Conservation (phyloP, 2,329 filamentous ascomycete genomes). For the Trichoderma harzianum region DNA sequence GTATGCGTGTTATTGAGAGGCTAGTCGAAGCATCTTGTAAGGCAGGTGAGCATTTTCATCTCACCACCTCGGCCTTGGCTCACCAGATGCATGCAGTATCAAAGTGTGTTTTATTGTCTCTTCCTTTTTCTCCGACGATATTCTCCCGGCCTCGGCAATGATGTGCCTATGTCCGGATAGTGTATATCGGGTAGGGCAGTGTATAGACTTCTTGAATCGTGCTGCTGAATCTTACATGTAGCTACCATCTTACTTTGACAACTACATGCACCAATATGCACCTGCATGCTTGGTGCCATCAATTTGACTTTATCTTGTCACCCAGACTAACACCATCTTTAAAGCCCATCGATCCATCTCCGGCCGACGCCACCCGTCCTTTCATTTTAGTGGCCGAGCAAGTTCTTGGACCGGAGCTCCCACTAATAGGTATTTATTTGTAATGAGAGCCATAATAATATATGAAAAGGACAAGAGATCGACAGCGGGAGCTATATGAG, state of each 20-base stretch:
- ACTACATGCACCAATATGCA: neutral
- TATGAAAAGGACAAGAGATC: neutral
- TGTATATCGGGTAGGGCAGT: neutral
- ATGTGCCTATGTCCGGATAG: neutral
- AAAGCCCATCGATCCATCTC: conserved; percentile 2
- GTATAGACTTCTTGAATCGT: neutral
- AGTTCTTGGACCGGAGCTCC: neutral
- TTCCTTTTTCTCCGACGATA: neutral
- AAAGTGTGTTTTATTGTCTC: neutral
- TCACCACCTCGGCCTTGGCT: neutral
- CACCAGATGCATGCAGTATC: neutral
- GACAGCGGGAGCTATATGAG: conserved; percentile 10
- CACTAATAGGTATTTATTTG: neutral
- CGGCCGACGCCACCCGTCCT: conserved; percentile 1
- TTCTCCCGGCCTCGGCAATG: neutral
- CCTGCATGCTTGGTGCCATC: neutral
- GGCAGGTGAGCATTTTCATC: neutral
- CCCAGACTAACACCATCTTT: neutral
- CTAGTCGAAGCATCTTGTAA: neutral
- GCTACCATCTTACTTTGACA: neutral
- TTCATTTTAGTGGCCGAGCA: conserved; percentile 1
- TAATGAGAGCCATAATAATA: neutral
- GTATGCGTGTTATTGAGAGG: neutral
- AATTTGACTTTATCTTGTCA: neutral
- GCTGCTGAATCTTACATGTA: neutral